phyloP scores from a whole-genome alignment of 768 basidiomycete species.

The Leucogyrophana mollusca region DNA sequence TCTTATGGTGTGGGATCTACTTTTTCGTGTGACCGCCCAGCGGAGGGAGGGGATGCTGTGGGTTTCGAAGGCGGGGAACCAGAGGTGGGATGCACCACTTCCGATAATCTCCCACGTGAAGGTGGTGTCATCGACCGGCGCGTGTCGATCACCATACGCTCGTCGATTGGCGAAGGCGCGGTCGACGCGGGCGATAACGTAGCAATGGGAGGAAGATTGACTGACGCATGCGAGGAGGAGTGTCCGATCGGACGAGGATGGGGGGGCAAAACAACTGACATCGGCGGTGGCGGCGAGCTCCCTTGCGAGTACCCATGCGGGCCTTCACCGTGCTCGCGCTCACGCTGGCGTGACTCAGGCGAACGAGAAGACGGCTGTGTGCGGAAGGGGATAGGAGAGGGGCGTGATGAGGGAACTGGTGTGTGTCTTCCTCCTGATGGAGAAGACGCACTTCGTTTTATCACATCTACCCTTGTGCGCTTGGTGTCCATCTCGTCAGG shows the following conservation, averaged over 20 bases:
- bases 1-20: constrained; percentile 27
- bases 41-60: constrained; percentile 53
- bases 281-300: constrained; percentile 48
- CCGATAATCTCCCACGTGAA: constrained; percentile 51
- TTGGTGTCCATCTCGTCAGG: constrained; percentile 62
- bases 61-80: constrained; percentile 53
- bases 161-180: constrained; percentile 55
- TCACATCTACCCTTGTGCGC: constrained; percentile 58
- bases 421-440: constrained; percentile 49
- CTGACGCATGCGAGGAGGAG: constrained; percentile 32
- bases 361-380: constrained; percentile 69
- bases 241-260: constrained; percentile 74
- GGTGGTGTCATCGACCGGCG: constrained; percentile 48
- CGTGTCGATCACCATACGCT: constrained; percentile 54
- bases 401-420: constrained; percentile 59
- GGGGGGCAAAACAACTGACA: constrained; percentile 65
- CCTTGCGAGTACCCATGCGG: constrained; percentile 26
- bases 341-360: constrained; percentile 56
- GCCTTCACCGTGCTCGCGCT: constrained; percentile 16
- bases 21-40: constrained; percentile 39
- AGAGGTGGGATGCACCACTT: constrained; percentile 47
- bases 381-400: constrained; percentile 73
- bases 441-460: constrained; percentile 53
- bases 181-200: constrained; percentile 64
- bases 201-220: constrained; percentile 69